Evolutionary conservation across 495 filamentous ascomycete genomes (phyloP).

Genomic region (Elasticomyces elasticus): DNA sequence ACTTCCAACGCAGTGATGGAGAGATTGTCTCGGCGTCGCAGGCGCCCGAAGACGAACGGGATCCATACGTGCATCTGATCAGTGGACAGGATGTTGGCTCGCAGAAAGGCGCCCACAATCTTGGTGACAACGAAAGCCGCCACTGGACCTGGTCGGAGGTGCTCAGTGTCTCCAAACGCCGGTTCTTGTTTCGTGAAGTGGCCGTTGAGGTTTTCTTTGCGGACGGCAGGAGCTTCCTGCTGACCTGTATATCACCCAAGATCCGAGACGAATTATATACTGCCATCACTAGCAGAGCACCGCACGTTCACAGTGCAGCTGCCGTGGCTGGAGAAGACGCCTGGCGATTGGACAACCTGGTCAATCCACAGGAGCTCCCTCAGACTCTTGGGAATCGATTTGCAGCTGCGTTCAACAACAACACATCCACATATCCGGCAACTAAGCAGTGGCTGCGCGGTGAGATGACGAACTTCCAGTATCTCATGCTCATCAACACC

Average conservation of each 20-base stretch:
- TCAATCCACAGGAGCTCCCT: slow-evolving; percentile 68
- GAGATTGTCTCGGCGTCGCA: slow-evolving; percentile 95
- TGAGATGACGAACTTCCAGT: slow-evolving; percentile 97
- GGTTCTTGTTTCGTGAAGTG: slow-evolving; percentile 92
- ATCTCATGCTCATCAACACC: slow-evolving; percentile 95
- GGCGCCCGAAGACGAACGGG: slow-evolving; percentile 82
- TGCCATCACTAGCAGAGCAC: slow-evolving; percentile 64
- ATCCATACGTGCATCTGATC: slow-evolving; percentile 90
- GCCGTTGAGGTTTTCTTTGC: slow-evolving; percentile 93
- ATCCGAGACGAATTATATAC: slow-evolving; percentile 69
- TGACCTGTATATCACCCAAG: slow-evolving; percentile 64
- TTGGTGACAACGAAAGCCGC: slow-evolving; percentile 65
- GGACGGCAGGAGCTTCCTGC: slow-evolving; percentile 86
- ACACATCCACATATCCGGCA: slow-evolving; percentile 59
- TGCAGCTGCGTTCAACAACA: slow-evolving; percentile 87
- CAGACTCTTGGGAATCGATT: slow-evolving; percentile 83
- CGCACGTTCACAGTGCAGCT: slow-evolving; percentile 53
- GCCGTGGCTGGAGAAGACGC: slow-evolving; percentile 54
- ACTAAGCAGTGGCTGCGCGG: slow-evolving; percentile 87
- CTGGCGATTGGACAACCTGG: slow-evolving; percentile 80
- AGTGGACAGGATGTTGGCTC: slow-evolving; percentile 60
- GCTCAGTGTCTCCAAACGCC: slow-evolving; percentile 90
- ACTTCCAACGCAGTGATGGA: slow-evolving; percentile 87
- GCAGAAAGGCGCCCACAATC: slow-evolving; percentile 36
- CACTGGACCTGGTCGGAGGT: slow-evolving; percentile 92